Percentiles rank a stretch among this genome's conserved stretches.
Conservation (phyloP, 2,329 filamentous ascomycete genomes). For the Aspergillus hiratsukae region DNA sequence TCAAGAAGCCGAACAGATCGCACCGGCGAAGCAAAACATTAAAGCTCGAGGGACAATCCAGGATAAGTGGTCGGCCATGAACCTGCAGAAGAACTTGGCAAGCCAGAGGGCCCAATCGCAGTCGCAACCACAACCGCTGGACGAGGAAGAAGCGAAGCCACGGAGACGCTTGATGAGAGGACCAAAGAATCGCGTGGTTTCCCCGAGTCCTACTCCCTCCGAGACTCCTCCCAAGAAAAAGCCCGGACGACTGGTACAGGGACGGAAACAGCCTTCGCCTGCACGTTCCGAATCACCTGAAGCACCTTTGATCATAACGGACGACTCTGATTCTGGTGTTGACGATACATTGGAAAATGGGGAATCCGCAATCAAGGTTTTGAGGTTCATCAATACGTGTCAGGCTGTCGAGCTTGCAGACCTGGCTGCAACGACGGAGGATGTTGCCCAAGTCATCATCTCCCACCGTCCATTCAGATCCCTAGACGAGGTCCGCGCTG, state of each 20-base stretch:
- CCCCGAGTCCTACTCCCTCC: slow-evolving; percentile 19
- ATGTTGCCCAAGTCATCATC: slow-evolving; percentile 65
- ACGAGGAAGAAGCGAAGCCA: slow-evolving; percentile 25
- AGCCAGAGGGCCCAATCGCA: slow-evolving; percentile 13
- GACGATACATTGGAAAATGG: slow-evolving; percentile 39
- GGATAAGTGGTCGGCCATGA: slow-evolving; percentile 54
- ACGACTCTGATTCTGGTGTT: slow-evolving; percentile 41
- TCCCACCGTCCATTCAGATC: slow-evolving; percentile 68
- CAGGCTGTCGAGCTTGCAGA: slow-evolving; percentile 72
- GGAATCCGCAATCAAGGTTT: slow-evolving; percentile 50
- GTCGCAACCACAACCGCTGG: slow-evolving; percentile 12
- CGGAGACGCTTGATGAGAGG: slow-evolving; percentile 38
- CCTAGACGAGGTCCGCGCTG: slow-evolving; percentile 61
- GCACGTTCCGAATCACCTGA: slow-evolving; percentile 33
- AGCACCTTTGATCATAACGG: slow-evolving; percentile 40
- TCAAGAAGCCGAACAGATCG: slow-evolving; percentile 17
- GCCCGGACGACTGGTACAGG: slow-evolving; percentile 45
- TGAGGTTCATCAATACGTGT: slow-evolving; percentile 81
- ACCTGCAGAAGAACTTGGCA: slow-evolving; percentile 28
- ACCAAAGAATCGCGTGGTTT: slow-evolving; percentile 26
- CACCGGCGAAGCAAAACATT: slow-evolving; percentile 49
- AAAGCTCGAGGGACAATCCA: slow-evolving; percentile 54
- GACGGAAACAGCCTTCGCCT: slow-evolving; percentile 37
- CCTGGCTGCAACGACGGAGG: slow-evolving; percentile 69
- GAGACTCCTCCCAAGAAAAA: slow-evolving; percentile 26